Base-by-base conservation (phyloP, 208 protist species). In the Acanthamoeba culbertsoni region DNA sequence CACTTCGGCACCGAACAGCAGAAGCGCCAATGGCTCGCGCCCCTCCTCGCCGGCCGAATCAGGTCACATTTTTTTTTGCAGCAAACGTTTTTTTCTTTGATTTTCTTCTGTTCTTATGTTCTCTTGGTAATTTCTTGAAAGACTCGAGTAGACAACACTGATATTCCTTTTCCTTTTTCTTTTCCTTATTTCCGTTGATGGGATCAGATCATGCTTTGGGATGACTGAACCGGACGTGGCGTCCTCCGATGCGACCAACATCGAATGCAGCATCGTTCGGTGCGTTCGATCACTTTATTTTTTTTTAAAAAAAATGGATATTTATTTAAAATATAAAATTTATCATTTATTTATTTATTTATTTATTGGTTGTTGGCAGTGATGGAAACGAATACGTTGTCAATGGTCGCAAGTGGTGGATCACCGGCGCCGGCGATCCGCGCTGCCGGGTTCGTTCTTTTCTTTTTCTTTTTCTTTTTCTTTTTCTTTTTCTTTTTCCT, bases 391-490 rank as follows among this genome's bases (percentile, higher is more conserved):
- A 96, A 1, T 97, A 97, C 77, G 91, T 97, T 31, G 93, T 98
- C 57, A 97, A 97, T 88, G 97, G 97, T 14, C 93, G 59, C 94
- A 98, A 98, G 94, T 97, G 96, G 96, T 97, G 93, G 89, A 97
- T 91, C 20, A 96, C 90, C 37, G 97, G 71, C 16, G 65, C 77
- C 28, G 62, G 82, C 5, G 82, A 94, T 40, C 82, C 51, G 14
- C 93, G 84, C 40, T 79, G 93, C 68, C 84, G 86, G 43, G 43
- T 93, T 2, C 4, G 14, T 14, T 3, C 63, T 20, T 43, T 33
- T n/a, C 3, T 16, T n/a, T 2, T 3, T 18, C 63, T 8, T 33
- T 33, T 16, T 18, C 10, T 73, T 6, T 6, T n/a, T 23, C 23
- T 14, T 59, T 14, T 59, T 59, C 51, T 59, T 23, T 14, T 23